Conservation (phyloP, 2,329 filamentous ascomycete species). For the Orbilia oligospora region DNA sequence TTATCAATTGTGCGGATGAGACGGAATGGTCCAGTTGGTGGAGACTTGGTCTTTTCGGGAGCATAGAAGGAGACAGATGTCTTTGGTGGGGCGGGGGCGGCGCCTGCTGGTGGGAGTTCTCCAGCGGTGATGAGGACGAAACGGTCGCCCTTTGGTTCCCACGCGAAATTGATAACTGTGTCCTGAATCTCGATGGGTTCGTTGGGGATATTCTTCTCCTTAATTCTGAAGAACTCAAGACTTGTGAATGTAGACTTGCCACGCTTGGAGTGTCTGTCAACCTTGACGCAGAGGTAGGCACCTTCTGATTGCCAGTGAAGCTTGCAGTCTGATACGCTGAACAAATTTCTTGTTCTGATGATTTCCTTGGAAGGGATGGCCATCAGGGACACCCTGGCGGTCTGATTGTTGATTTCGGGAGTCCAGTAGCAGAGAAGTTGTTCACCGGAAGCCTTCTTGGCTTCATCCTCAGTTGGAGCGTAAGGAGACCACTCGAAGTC, state of each 20-base stretch:
- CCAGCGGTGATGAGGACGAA: conserved; percentile 97
- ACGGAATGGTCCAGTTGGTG: conserved; percentile 90
- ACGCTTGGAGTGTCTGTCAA: conserved; percentile 97
- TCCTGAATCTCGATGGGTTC: conserved; percentile 99
- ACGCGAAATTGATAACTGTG: conserved; percentile 98
- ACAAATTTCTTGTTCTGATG: conserved; percentile 93
- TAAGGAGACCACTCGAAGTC: conserved; percentile 98
- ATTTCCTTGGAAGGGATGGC: conserved; percentile 94
- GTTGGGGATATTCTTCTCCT: conserved; percentile 97
- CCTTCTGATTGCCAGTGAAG: conserved; percentile 98
- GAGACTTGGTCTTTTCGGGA: conserved; percentile 91
- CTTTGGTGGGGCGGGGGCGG: conserved; percentile 86
- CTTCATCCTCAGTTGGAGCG: conserved; percentile 82
- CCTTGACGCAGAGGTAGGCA: conserved; percentile 96
- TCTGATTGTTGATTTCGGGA: conserved; percentile 96
- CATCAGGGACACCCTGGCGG: conserved; percentile 97
- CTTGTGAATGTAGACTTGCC: conserved; percentile 93
- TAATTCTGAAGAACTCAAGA: conserved; percentile 96
- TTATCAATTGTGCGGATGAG: conserved; percentile 95
- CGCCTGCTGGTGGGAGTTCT: conserved; percentile 75
- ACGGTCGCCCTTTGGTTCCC: conserved; percentile 97
- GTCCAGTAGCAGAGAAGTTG: conserved; percentile 99
- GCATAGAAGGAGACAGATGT: conserved; percentile 96
- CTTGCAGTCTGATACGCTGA: conserved; percentile 98
- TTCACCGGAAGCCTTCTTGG: conserved; percentile 83